Evolutionary conservation across 78 protist genomes (phyloP), one percentile per base, ranked within the genome.

Genomic region (Dictyostelium capitatum): DNA sequence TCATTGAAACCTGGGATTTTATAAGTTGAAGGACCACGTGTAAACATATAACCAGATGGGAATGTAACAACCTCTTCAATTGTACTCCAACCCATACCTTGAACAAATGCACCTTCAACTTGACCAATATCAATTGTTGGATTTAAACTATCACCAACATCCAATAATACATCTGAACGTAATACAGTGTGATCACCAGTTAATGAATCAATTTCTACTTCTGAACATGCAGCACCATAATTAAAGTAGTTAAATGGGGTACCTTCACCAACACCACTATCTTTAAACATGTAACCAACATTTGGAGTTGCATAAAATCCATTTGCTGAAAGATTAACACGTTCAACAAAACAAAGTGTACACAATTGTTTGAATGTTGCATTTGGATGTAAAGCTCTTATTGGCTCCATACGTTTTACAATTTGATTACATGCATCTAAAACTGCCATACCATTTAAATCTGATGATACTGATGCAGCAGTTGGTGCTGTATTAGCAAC

Each of bases 371-470:
- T 48, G 77, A 96, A 95, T 15, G 84, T 5, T 0, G 54, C 37
- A 4, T 23, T 50, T 57, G 97, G 97, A 46, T 59, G 46, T 72
- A 78, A 51, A 30, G 53, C 46, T 14, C 59, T n/a, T 10, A 80
- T n/a, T 23, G 99, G 98, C 78, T 23, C 94, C 41, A 98, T 74
- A 25, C 99, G 69, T 41, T 3, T 37, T 28, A 53, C 77, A 69
- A 99, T 81, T 54, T 80, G 95, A 23, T 79, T 30, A 90, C 99
- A 99, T 3, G 99, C 99, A 65, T 97, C 92, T 73, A 77, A 85
- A 8, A 98, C 98, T 1, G 99, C 99, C 85, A 94, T 82, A 28
- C 99, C 99, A 79, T 98, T 96, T 64, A 99, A 78, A 56, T 99
- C 99, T 3, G 97, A 74, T 4, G 97, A 70, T 54, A 96, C 87